Evolutionary conservation across 2,329 filamentous ascomycete species (phyloP).

Genomic region (Colletotrichum sp.): DNA sequence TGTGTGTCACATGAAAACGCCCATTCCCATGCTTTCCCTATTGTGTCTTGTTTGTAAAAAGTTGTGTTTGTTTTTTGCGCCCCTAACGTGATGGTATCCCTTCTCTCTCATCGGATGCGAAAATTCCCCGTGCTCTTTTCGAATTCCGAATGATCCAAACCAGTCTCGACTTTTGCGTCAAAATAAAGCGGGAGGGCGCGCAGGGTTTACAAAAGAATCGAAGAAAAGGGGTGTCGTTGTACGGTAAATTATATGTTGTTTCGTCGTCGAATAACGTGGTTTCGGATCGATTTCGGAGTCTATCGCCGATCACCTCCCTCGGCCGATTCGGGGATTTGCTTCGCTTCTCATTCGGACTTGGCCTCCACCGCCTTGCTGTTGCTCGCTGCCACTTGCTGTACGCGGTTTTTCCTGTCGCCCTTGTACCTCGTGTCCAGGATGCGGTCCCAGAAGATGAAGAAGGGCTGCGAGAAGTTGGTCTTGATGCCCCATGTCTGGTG

Average conservation of each 20-base stretch:
- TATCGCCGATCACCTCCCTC: background rate
- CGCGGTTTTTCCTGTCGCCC: slow-evolving; percentile 53
- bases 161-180: background rate
- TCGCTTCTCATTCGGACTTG: slow-evolving; percentile 6
- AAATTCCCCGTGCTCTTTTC: background rate
- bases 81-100: background rate
- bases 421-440: slow-evolving; percentile 83
- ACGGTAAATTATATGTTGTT: background rate
- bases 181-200: background rate
- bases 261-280: background rate
- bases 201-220: slow-evolving; percentile 8
- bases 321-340: background rate
- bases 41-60: background rate
- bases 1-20: slow-evolving; percentile 15
- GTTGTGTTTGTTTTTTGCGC: background rate
- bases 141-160: slow-evolving; percentile 4
- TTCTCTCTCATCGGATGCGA: background rate
- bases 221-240: background rate
- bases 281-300: background rate
- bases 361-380: slow-evolving; percentile 3
- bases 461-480: slow-evolving; percentile 88
- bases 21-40: slow-evolving; percentile 19
- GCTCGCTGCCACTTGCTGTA: background rate
- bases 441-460: slow-evolving; percentile 95
- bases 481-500: slow-evolving; percentile 99